These are phyloP conservation scores for Termitomyces bulborhizus DNA, from an alignment of 768 basidiomycete species.

Conservation along the genomic window DNA sequence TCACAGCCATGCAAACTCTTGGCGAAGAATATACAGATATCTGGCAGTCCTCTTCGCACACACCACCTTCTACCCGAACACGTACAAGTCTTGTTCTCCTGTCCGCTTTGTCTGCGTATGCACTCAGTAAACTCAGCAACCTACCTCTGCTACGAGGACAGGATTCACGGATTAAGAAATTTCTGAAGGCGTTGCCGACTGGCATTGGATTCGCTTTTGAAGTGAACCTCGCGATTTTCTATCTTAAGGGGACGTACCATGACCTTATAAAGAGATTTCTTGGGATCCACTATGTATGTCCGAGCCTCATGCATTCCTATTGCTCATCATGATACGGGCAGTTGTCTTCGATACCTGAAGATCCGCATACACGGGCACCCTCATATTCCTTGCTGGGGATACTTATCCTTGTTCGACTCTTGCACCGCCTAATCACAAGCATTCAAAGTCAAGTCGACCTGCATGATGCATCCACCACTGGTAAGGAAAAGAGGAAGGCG, in stretches of 20 bases:
- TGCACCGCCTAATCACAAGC: conserved; percentile 51
- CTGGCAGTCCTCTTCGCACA: conserved; percentile 45
- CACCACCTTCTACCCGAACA: conserved; percentile 37
- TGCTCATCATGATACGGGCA: conserved; percentile 20
- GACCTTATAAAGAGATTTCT: conserved; percentile 61
- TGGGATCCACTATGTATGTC: conserved; percentile 59
- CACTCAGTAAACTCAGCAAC: conserved; percentile 44
- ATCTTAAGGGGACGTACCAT: conserved; percentile 76
- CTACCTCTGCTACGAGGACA: conserved; percentile 29
- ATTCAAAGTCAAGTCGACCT: conserved; percentile 24
- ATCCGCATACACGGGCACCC: conserved; percentile 69
- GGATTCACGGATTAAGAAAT: conserved; percentile 26
- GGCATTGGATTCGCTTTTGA: conserved; percentile 56
- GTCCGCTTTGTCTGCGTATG: conserved; percentile 59
- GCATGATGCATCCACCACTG: conserved; percentile 4
- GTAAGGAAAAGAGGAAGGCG: conserved; percentile 29
- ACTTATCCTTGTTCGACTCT: conserved; percentile 57
- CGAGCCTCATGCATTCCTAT: background rate
- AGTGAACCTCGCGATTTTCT: conserved; percentile 76
- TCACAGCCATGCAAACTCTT: conserved; percentile 67
- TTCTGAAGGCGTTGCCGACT: conserved; percentile 37
- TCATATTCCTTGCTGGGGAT: conserved; percentile 85
- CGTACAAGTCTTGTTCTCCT: conserved; percentile 58
- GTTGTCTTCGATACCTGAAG: conserved; percentile 69
- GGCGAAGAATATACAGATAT: conserved; percentile 92